These are phyloP conservation scores for Xylaria sp. DNA, from an alignment of 2,329 filamentous ascomycete species.

Conservation along the genomic window DNA sequence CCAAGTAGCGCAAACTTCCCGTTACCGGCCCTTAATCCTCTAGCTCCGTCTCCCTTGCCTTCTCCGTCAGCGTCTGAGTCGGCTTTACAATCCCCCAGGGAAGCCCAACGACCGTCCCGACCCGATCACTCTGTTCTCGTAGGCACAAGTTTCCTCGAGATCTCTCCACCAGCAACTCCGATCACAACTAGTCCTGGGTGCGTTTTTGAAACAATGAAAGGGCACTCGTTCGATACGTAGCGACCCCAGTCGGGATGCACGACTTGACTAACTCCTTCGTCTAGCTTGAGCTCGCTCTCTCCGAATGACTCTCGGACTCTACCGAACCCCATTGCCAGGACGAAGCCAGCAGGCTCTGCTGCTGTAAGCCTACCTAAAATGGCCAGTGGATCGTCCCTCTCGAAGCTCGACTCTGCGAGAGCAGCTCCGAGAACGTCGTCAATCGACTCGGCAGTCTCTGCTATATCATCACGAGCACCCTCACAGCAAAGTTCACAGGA, in stretches of 20 bases:
- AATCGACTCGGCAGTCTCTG: constrained; percentile 92
- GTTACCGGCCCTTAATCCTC: constrained; percentile 45
- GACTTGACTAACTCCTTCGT: constrained; percentile 28
- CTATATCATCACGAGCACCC: constrained; percentile 71
- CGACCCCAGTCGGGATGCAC: not conserved
- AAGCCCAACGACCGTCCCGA: constrained; percentile 21
- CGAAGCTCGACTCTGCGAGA: constrained; percentile 55
- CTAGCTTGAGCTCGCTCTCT: constrained; percentile 47
- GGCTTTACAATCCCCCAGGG: constrained; percentile 13
- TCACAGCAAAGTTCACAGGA: constrained; percentile 70
- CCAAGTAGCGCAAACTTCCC: constrained; percentile 54
- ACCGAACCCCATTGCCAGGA: constrained; percentile 56
- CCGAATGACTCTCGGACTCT: constrained; percentile 64
- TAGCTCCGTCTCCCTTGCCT: constrained; percentile 45
- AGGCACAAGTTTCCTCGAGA: constrained; percentile 36
- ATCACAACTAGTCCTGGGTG: constrained; percentile 30
- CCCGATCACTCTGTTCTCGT: constrained; percentile 19
- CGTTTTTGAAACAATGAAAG: constrained; percentile 20
- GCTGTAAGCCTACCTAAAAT: constrained; percentile 57
- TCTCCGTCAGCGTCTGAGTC: constrained; percentile 39
- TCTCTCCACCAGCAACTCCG: constrained; percentile 36
- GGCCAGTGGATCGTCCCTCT: constrained; percentile 58
- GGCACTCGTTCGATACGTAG: constrained; percentile 11
- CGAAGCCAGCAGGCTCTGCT: constrained; percentile 57
- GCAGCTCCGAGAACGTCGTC: constrained; percentile 78